These are phyloP conservation scores for Geum urbanum DNA, from an alignment of 306 rosid genomes.

Conservation along the genomic window DNA sequence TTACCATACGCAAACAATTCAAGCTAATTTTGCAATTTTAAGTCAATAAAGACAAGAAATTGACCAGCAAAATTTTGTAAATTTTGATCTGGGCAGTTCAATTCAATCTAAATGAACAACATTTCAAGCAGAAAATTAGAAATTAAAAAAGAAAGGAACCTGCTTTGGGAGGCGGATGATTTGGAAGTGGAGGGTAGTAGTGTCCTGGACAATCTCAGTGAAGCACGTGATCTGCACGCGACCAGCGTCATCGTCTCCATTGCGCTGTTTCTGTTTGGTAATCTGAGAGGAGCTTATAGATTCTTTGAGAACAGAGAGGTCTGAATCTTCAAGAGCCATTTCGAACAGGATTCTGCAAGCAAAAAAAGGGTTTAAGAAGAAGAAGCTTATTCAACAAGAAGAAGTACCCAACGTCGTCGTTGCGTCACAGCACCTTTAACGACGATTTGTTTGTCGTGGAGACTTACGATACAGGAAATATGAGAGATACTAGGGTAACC, in stretches of 20 bases:
- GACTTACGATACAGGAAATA: too few relatives aligned
- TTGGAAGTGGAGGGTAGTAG: slow-evolving; percentile 59
- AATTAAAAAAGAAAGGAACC: slow-evolving; percentile 29
- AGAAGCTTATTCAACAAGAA: too few relatives aligned
- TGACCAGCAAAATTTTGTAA: neutral
- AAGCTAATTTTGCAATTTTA: neutral
- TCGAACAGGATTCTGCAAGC: neutral
- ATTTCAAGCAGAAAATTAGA: neutral
- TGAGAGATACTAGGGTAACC: too few relatives aligned
- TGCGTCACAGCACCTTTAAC: neutral
- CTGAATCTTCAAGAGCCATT: slow-evolving; percentile 10
- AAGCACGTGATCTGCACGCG: slow-evolving; percentile 53
- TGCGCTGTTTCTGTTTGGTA: slow-evolving; percentile 16
- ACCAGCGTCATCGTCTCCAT: slow-evolving; percentile 12
- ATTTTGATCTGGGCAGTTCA: neutral
- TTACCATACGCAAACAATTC: neutral
- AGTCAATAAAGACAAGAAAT: neutral
- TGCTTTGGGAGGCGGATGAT: slow-evolving; percentile 71
- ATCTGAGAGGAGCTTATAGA: slow-evolving; percentile 21
- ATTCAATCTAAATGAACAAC: neutral
- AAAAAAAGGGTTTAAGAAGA: neutral
- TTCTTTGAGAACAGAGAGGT: slow-evolving; percentile 16
- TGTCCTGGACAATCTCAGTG: slow-evolving; percentile 62
- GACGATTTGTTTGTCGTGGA: too few relatives aligned
- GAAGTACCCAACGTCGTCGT: neutral